Evolutionary conservation across 2,329 filamentous ascomycete species (phyloP).

Genomic region (Clathrospora elynae): DNA sequence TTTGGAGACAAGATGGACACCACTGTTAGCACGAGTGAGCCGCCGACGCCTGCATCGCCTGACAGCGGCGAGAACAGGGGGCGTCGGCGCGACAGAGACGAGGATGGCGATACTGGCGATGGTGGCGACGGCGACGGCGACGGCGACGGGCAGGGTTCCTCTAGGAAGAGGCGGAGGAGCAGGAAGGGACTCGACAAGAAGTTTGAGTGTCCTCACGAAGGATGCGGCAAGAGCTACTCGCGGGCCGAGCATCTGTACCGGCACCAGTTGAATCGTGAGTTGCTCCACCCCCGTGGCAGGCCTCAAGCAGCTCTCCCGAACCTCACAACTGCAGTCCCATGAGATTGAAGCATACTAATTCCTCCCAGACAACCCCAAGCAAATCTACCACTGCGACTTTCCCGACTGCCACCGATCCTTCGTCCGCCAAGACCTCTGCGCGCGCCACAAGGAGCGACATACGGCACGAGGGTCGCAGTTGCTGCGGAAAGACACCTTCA

Average conservation of each 20-base stretch:
- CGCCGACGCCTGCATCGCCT: slow-evolving; percentile 42
- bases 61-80: slow-evolving; percentile 45
- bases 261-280: slow-evolving; percentile 90
- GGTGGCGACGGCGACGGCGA: slow-evolving; percentile 36
- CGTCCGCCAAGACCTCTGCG: slow-evolving; percentile 89
- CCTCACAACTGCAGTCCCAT: no score
- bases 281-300: not conserved
- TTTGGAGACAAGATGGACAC: slow-evolving; percentile 46
- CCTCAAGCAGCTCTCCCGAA: no score
- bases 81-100: slow-evolving; percentile 46
- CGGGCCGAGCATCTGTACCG: slow-evolving; percentile 95
- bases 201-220: slow-evolving; percentile 74
- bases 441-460: slow-evolving; percentile 62
- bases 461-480: slow-evolving; percentile 72
- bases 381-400: slow-evolving; percentile 92
- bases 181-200: slow-evolving; percentile 79
- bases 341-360: no score
- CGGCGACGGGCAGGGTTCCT: slow-evolving; percentile 39
- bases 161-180: slow-evolving; percentile 68
- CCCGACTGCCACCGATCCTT: slow-evolving; percentile 89
- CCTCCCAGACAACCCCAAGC: slow-evolving; percentile 79
- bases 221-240: slow-evolving; percentile 95
- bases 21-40: slow-evolving; percentile 31
- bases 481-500: slow-evolving; percentile 72
- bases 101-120: slow-evolving; percentile 34